phyloP scores from a whole-genome alignment of 805 yeast species.

The Saturnispora dispora region DNA sequence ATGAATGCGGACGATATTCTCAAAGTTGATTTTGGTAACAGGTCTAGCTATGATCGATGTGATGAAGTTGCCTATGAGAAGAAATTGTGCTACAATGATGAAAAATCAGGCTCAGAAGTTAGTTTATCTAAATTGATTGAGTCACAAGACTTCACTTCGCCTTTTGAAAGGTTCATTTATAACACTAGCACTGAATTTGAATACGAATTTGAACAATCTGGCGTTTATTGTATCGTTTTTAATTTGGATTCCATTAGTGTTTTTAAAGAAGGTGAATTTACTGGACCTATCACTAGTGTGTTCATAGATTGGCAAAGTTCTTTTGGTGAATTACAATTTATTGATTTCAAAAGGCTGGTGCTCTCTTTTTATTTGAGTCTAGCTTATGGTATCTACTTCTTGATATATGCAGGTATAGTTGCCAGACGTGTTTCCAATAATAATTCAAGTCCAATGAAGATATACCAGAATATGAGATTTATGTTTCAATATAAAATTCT shows the following conservation, averaged over 20 bases:
- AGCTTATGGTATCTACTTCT: constrained; percentile 14
- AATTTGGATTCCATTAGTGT: constrained; percentile 12
- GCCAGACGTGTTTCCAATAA: constrained; percentile 10
- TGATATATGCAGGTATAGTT: constrained; percentile 12
- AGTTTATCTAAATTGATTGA: too few species aligned
- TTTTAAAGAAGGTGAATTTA: not conserved
- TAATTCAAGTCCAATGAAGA: constrained; percentile 14
- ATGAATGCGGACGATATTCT: too few species aligned
- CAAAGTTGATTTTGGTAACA: too few species aligned
- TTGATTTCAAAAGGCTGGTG: constrained; percentile 22
- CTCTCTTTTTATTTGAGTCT: constrained; percentile 16
- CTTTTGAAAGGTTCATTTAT: too few species aligned
- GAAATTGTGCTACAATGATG: too few species aligned
- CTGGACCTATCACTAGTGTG: not conserved
- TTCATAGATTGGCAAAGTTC: constrained; percentile 26
- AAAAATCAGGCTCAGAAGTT: too few species aligned
- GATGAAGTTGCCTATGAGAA: too few species aligned
- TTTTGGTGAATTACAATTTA: constrained; percentile 22
- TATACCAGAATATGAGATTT: constrained; percentile 14
- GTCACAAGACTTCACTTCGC: too few species aligned
- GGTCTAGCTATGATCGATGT: too few species aligned
- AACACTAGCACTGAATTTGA: too few species aligned
- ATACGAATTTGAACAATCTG: constrained; percentile 12
- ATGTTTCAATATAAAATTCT: constrained; percentile 23
- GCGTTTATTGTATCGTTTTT: constrained; percentile 24